Percentiles rank a stretch among this genome's conserved stretches.
Evolutionary conservation across 441 rosid genomes (phyloP).

Genomic region (Metrosideros polymorpha): DNA sequence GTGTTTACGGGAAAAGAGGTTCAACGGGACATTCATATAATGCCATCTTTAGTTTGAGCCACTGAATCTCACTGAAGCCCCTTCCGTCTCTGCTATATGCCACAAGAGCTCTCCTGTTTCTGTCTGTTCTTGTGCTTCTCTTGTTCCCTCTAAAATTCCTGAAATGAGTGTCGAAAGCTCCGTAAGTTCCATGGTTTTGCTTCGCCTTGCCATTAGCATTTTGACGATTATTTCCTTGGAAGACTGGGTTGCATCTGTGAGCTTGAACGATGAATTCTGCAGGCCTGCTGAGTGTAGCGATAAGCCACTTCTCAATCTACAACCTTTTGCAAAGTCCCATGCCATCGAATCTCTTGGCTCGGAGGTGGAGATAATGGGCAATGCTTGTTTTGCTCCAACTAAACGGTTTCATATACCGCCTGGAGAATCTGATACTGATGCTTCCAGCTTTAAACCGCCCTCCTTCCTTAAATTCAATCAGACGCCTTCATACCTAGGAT

Average conservation of each 20-base stretch:
- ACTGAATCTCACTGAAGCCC: background rate
- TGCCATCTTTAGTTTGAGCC: background rate
- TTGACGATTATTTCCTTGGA: background rate
- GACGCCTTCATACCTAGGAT: background rate
- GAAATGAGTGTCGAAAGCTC: background rate
- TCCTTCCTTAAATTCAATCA: background rate
- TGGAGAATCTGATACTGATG: background rate
- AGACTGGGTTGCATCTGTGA: background rate
- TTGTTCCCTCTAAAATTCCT: background rate
- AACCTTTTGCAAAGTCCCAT: fast-evolving
- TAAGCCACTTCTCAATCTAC: fast-evolving
- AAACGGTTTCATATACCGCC: no score
- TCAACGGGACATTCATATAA: background rate
- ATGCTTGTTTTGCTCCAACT: background rate
- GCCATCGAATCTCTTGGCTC: background rate
- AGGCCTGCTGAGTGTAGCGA: no score
- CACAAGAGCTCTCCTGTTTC: background rate
- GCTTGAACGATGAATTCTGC: fast-evolving
- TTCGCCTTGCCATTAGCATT: background rate
- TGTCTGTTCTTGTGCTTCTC: background rate
- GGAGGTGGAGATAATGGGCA: background rate
- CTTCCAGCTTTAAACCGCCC: fast-evolving
- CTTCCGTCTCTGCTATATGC: background rate
- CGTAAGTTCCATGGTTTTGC: background rate
- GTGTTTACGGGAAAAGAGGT: background rate